phyloP scores from a whole-genome alignment of 306 rosid species.

The Rosa lucieae region DNA sequence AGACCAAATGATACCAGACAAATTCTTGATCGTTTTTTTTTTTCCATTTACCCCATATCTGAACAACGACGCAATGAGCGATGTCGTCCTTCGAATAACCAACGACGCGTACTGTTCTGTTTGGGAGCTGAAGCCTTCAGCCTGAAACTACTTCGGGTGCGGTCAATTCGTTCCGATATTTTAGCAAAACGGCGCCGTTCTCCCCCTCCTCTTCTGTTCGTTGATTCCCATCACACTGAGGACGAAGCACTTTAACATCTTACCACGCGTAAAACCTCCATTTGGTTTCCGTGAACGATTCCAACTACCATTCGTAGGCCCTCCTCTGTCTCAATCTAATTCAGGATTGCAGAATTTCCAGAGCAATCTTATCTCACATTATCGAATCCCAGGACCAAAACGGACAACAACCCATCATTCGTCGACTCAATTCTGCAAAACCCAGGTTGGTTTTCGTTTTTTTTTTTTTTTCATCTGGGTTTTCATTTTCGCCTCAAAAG shows the following conservation, averaged over 20 bases:
- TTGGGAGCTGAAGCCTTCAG: neutral
- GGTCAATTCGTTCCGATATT: neutral
- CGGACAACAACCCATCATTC: slow-evolving; percentile 22
- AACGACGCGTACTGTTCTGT: too few relatives aligned
- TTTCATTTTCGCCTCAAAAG: neutral
- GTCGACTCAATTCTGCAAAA: neutral
- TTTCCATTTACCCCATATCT: too few relatives aligned
- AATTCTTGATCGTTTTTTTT: too few relatives aligned
- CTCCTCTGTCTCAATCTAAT: slow-evolving; percentile 3
- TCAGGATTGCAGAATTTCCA: neutral
- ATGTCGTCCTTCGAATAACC: too few relatives aligned
- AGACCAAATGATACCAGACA: too few relatives aligned
- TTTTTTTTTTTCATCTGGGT: neutral
- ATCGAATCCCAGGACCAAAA: neutral
- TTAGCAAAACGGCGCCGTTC: slow-evolving; percentile 1
- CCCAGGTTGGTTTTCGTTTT: slow-evolving; percentile 28
- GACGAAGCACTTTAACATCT: neutral
- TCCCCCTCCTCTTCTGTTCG: neutral
- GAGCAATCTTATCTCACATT: neutral
- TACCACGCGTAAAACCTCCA: slow-evolving; percentile 24
- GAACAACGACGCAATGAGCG: too few relatives aligned
- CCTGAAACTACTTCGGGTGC: neutral
- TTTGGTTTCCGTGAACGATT: slow-evolving; percentile 5
- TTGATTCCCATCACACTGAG: neutral
- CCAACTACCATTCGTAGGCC: slow-evolving; percentile 16